Evolutionary conservation across 1,139 yeast species (phyloP).

Genomic region (Kurtzmaniella quercitrusa): DNA sequence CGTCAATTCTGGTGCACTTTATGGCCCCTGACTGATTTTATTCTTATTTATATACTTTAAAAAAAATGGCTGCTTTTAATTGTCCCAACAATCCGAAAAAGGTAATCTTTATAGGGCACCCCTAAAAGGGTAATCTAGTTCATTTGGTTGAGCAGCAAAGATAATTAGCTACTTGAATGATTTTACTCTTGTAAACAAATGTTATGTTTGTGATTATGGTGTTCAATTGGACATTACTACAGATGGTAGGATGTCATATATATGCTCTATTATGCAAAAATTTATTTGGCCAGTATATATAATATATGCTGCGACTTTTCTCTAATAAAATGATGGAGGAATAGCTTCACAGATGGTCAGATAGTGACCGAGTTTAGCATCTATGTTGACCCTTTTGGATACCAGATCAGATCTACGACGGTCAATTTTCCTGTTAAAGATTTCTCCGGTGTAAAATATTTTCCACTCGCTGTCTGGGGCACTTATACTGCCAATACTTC

Average conservation of each 20-base stretch:
- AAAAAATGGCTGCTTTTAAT: background rate
- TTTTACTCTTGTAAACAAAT: no score
- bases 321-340: slow-evolving; percentile 3
- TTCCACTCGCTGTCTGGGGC: slow-evolving; percentile 58
- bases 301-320: background rate
- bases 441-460: slow-evolving; percentile 62
- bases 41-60: background rate
- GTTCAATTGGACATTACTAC: no score
- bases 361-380: slow-evolving; percentile 1
- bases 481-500: slow-evolving; percentile 71
- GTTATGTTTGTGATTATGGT: no score
- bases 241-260: no score
- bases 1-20: no score
- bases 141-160: no score
- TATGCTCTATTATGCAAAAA: no score
- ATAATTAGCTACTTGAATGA: no score
- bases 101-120: background rate
- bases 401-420: background rate
- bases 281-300: no score
- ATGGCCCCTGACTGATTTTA: no score
- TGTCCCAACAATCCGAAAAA: background rate
- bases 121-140: no score
- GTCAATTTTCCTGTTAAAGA: slow-evolving; percentile 34
- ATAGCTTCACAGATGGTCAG: slow-evolving; percentile 6
- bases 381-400: slow-evolving; percentile 2